Conservation (phyloP, 805 yeast species). For the Myxozyma nipponensis region DNA sequence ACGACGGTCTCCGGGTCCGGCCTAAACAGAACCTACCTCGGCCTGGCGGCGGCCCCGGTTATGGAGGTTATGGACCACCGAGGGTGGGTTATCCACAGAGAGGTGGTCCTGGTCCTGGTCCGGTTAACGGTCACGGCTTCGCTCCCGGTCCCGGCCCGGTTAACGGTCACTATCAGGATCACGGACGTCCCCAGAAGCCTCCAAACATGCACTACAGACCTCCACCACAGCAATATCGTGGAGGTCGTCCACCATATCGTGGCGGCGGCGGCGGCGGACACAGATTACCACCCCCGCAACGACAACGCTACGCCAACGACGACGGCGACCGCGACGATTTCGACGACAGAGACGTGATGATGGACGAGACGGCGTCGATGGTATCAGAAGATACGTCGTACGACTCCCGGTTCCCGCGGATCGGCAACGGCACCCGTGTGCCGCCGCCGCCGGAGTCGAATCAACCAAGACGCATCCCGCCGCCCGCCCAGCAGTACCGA, state of each 20-base stretch:
- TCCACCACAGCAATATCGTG: background rate
- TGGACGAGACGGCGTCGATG: slow-evolving; percentile 20
- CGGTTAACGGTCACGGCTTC: background rate
- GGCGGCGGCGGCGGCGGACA: background rate
- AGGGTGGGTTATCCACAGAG: too few species aligned
- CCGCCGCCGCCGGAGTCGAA: slow-evolving; percentile 8
- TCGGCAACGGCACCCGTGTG: slow-evolving; percentile 11
- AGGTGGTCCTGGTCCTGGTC: background rate
- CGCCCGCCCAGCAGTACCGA: slow-evolving; percentile 9
- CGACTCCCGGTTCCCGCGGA: slow-evolving; percentile 20
- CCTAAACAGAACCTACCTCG: too few species aligned
- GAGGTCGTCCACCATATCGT: background rate
- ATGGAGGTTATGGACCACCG: too few species aligned
- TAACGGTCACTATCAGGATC: background rate
- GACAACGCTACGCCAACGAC: background rate
- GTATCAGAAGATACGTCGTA: slow-evolving; percentile 15
- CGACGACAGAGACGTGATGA: slow-evolving; percentile 9
- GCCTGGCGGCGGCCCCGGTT: too few species aligned
- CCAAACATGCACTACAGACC: slow-evolving; percentile 1
- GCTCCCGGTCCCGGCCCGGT: background rate
- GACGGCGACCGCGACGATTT: slow-evolving; percentile 4
- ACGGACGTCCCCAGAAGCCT: background rate
- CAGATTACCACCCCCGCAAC: background rate
- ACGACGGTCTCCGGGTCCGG: too few species aligned
- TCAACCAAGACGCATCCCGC: slow-evolving; percentile 6